phyloP scores from a whole-genome alignment of 1,139 yeast genomes.

The Suhomyces atakaporum region DNA sequence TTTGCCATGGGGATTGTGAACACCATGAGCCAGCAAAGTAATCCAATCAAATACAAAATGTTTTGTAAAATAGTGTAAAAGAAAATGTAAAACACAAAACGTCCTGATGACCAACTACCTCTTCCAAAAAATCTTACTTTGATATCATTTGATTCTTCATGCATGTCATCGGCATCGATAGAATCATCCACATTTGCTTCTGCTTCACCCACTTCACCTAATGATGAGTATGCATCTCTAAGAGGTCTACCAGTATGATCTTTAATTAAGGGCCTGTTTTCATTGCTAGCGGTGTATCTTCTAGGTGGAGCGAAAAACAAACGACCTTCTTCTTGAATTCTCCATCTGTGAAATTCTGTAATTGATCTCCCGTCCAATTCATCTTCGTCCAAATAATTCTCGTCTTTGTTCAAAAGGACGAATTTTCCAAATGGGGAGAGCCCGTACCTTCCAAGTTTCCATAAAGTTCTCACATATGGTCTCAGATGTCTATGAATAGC shows the following conservation, averaged over 20 bases:
- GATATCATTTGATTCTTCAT: constrained; percentile 32
- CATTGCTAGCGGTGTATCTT: constrained; percentile 39
- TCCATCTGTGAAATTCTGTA: constrained; percentile 88
- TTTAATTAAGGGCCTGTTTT: constrained; percentile 43
- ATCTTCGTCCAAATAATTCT: constrained; percentile 83
- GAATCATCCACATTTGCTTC: constrained; percentile 14
- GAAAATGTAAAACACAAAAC: constrained; percentile 73
- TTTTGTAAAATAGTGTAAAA: constrained; percentile 77
- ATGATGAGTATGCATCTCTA: constrained; percentile 41
- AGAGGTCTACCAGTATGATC: constrained; percentile 49
- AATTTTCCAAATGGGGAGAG: constrained; percentile 88
- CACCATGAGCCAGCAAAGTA: constrained; percentile 77
- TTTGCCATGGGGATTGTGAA: constrained; percentile 95
- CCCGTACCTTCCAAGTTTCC: constrained; percentile 68
- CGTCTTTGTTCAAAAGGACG: constrained; percentile 75
- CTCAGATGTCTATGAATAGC: constrained; percentile 39
- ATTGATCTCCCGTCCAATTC: constrained; percentile 84
- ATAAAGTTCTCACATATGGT: constrained; percentile 61
- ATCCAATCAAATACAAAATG: constrained; percentile 53
- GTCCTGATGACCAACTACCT: constrained; percentile 88
- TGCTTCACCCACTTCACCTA: constrained; percentile 20
- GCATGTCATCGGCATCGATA: constrained; percentile 30
- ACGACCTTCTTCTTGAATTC: constrained; percentile 71
- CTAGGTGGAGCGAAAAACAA: constrained; percentile 71
- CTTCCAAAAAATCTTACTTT: constrained; percentile 81